Evolutionary conservation across 225 moss, liverwort and hornwort species (phyloP).

Genomic region (Physcomitrellopsis africana): DNA sequence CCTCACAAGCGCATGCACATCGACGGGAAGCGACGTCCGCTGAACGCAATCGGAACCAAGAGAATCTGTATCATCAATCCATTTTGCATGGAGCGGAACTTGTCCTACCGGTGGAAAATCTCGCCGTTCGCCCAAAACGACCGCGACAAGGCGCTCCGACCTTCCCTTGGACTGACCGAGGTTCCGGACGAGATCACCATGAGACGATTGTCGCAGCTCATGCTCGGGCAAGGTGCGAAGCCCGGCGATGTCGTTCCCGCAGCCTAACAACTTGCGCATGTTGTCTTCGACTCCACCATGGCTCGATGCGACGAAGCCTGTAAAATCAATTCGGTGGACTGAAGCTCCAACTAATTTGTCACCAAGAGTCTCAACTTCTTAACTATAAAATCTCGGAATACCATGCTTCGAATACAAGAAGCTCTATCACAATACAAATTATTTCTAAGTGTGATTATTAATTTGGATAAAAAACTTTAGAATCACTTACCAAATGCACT

Average conservation of each 20-base stretch:
- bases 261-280: too few species aligned
- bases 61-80: conserved; percentile 47
- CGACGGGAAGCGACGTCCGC: conserved; percentile 21
- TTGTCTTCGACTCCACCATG: too few species aligned
- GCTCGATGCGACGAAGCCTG: too few species aligned
- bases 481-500: too few species aligned
- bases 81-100: conserved; percentile 48
- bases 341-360: too few species aligned
- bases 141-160: conserved; percentile 29
- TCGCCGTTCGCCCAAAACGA: conserved; percentile 45
- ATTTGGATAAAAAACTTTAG: too few species aligned
- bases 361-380: too few species aligned
- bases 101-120: conserved; percentile 51
- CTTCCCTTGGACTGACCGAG: conserved; percentile 11
- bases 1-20: conserved; percentile 30
- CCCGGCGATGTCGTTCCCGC: conserved; percentile 1
- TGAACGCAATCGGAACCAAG: conserved; percentile 20
- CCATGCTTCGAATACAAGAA: too few species aligned
- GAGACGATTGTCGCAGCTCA: conserved; percentile 36
- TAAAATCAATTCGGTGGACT: too few species aligned
- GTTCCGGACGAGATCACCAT: conserved; percentile 42
- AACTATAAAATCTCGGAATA: too few species aligned
- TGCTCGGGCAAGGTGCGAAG: conserved; percentile 16
- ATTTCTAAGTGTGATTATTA: too few species aligned
- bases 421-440: too few species aligned